phyloP scores from a whole-genome alignment of 139 green algal genomes.

The Chlamydomonas incerta region DNA sequence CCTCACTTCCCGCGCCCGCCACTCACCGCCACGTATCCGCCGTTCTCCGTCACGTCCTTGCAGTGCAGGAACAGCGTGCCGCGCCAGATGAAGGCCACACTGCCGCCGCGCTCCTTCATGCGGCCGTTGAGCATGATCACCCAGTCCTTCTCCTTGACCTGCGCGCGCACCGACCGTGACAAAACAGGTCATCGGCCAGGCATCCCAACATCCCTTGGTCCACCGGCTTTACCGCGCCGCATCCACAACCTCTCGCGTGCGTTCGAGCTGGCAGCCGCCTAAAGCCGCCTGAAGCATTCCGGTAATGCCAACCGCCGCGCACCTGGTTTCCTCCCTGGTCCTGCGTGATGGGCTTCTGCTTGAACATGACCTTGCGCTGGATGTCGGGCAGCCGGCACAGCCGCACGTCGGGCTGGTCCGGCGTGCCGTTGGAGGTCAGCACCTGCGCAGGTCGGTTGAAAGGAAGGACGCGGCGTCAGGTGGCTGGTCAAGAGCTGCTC shows the following conservation, averaged over 20 bases:
- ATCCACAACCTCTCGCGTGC: too few relatives aligned
- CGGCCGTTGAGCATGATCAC: conserved; percentile 74
- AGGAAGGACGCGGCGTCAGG: background rate
- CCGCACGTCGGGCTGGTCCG: conserved; percentile 81
- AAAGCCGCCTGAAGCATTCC: too few relatives aligned
- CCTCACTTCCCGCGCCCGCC: too few relatives aligned
- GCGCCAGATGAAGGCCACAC: conserved; percentile 82
- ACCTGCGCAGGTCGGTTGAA: conserved; percentile 58
- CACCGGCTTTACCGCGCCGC: too few relatives aligned
- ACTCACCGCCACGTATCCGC: conserved; percentile 70
- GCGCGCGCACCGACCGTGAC: too few relatives aligned
- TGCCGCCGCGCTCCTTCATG: conserved; percentile 68
- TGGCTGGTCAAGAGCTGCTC: too few relatives aligned
- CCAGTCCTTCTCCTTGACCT: conserved; percentile 53
- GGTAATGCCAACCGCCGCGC: too few relatives aligned
- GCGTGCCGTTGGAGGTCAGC: conserved; percentile 69
- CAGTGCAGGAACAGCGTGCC: conserved; percentile 81
- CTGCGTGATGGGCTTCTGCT: conserved; percentile 57
- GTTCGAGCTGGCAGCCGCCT: too few relatives aligned
- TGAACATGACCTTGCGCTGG: conserved; percentile 76
- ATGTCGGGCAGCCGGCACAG: conserved; percentile 83
- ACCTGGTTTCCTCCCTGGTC: conserved; percentile 52
- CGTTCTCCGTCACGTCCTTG: conserved; percentile 64
- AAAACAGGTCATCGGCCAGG: too few relatives aligned
- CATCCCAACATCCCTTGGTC: too few relatives aligned